Evolutionary conservation across 2,329 filamentous ascomycete genomes (phyloP), one percentile per base, ranked within the genome.

Genomic region (Penicillium sp.): DNA sequence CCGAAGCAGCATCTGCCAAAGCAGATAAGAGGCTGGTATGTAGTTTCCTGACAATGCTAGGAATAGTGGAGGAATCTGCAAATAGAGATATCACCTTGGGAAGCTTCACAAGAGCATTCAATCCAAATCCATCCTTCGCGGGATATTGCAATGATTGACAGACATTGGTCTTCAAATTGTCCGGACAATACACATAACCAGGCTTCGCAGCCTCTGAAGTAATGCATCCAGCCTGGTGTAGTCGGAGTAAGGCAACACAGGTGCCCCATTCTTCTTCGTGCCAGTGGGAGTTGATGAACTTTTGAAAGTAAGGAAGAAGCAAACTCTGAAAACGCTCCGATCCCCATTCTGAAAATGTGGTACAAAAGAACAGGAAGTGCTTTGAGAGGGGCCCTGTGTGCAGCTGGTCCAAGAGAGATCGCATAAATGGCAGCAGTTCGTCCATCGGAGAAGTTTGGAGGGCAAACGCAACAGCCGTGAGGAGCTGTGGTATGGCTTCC

Each of bases 361-460:
- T 82, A 63, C 87, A 95, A 62, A 96, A 95, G 0, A 80, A 75
- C 29, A 96, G 74, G 60, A 95, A 96, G 69, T 81, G 82, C 35
- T 66, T 66, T 54, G 82, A 77, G 53, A 89, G 74, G 1, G 74
- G 73, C 30, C 83, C 78, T 35, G 75, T 75, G 3, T 77, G 79
- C 32, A 94, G 67, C 3, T 70, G 68, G 22, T 82, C 77, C 57
- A 78, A 76, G 30, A 94, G 72, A 3, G 77, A 65, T 11, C 77
- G 74, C 39, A 89, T 75, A 25, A 77, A 75, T 1, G 85, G 77
- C 28, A 94, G 80, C 23, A 93, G 68, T 5, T 82, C 75, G 52
- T 94, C 85, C 59, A 95, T 80, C 1, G 89, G 80, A 4, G 87
- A 83, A 49, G 80, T 75, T 50, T 86, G 80, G 60, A 93, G 79